Evolutionary conservation across 352 stramenopile species (phyloP), one percentile per base, ranked within the genome.

Genomic region (Blastocystis sp.): DNA sequence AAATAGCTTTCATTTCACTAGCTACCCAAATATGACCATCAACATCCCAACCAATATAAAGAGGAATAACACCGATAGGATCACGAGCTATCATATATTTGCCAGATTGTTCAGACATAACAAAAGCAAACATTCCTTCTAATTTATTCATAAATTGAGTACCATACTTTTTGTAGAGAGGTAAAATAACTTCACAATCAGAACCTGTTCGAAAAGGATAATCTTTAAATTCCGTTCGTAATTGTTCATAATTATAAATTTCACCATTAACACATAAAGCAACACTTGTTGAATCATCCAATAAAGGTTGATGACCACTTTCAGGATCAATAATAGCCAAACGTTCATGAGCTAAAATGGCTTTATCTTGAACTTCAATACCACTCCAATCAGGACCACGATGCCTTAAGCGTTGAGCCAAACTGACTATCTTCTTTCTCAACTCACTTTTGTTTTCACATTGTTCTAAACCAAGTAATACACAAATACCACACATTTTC

Each of bases 211-310:
- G 64, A 57, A 92, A 91, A 24, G 70, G 69, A 71, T 94, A 95
- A n/a, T 83, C 76, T 32, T 76, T 77, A 30, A 68, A 70, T n/a
- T 68, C 35, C 2, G 71, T 64, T 33, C 87, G 90, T 5, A 98
- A 70, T 68, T 95, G 79, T 69, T 88, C 86, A 77, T 95, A 94
- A 75, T 98, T 98, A 81, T 98, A 98, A 58, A 98, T 93, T 75
- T 98, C 90, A 41, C 90, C 88, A 72, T 98, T 98, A 32, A 88
- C 88, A 4, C 86, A 83, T 2, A 94, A 79, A 65, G 91, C 93
- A 58, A 96, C 78, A 39, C 75, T 77, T 84, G 49, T 82, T 72
- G 4, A 42, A 39, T 9, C 4, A 64, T 4, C 4, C 27, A 31
- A 45, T 18, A 91, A 72, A 40, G 81, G 81, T 69, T 92, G 82